Conservation (phyloP, 768 basidiomycete species). For the Panus rudis region DNA sequence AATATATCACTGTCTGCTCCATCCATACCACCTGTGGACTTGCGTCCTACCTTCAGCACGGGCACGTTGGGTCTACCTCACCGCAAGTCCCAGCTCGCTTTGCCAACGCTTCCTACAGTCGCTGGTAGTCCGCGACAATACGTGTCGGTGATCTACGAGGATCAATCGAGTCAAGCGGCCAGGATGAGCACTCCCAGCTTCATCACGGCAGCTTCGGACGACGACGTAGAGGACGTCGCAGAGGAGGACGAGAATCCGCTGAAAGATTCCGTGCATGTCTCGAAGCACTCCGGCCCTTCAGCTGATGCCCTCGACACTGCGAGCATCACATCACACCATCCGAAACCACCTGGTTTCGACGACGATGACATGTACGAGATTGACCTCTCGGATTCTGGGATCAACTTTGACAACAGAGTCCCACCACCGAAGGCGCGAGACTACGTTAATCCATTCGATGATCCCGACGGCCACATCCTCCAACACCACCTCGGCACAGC, state of each 20-base stretch:
- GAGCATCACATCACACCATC: too few relatives aligned
- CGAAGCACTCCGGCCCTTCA: background rate
- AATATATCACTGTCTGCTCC: conserved; percentile 34
- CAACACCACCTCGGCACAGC: conserved; percentile 1
- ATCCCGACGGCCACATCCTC: background rate
- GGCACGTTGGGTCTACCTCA: conserved; percentile 12
- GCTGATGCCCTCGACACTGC: background rate
- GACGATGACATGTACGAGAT: conserved; percentile 1
- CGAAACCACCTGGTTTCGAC: too few relatives aligned
- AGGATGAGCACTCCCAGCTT: conserved; percentile 26
- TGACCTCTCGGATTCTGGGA: background rate
- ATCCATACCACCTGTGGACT: conserved; percentile 51
- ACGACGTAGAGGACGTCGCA: conserved; percentile 4
- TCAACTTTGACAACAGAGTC: conserved; percentile 7
- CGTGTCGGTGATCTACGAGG: conserved; percentile 27
- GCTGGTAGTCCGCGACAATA: conserved; percentile 14
- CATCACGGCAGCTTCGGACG: conserved; percentile 24
- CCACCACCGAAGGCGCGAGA: background rate
- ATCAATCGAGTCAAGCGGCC: conserved; percentile 3
- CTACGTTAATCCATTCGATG: background rate
- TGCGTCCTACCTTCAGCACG: conserved; percentile 47
- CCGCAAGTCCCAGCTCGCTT: conserved; percentile 17
- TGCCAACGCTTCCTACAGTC: conserved; percentile 17
- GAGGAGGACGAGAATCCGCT: conserved; percentile 6
- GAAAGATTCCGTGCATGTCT: too few relatives aligned